A percentile compares a stretch with the other conserved stretches of the same genome.
These are phyloP conservation scores for Phialemoniopsis sp. DNA, from an alignment of 2,329 filamentous ascomycete species.

Conservation along the genomic window DNA sequence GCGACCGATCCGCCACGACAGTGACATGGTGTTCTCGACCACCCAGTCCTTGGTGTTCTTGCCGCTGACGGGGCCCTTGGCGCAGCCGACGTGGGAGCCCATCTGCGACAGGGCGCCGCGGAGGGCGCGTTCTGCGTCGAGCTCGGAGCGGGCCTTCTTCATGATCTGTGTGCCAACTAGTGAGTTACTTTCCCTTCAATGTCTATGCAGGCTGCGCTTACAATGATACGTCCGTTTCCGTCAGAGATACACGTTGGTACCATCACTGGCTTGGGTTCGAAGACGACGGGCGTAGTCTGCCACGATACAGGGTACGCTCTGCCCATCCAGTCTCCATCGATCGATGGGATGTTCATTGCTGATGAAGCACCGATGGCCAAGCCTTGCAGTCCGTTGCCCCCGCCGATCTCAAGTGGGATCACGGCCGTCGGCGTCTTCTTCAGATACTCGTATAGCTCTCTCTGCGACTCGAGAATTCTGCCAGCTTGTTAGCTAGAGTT, in stretches of 20 bases:
- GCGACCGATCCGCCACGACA: conserved; percentile 56
- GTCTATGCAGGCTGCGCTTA: background rate
- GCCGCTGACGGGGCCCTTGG: conserved; percentile 43
- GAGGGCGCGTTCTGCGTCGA: conserved; percentile 43
- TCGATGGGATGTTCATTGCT: conserved; percentile 44
- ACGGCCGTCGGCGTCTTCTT: conserved; percentile 46
- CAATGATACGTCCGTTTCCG: conserved; percentile 45
- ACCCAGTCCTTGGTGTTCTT: conserved; percentile 45
- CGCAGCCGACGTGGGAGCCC: conserved; percentile 47
- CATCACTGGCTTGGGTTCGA: conserved; percentile 40
- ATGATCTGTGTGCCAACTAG: conserved; percentile 22
- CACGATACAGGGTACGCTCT: conserved; percentile 50
- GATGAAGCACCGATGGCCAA: conserved; percentile 50
- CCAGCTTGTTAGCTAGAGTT: too few relatives aligned
- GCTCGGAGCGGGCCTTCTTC: conserved; percentile 39
- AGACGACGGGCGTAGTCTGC: conserved; percentile 51
- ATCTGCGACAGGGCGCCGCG: conserved; percentile 49
- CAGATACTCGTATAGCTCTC: conserved; percentile 48
- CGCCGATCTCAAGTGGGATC: conserved; percentile 63
- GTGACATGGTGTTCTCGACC: conserved; percentile 46
- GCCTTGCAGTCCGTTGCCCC: conserved; percentile 57
- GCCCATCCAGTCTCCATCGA: conserved; percentile 56
- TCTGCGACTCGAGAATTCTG: conserved; percentile 39
- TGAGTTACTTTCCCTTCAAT: too few relatives aligned
- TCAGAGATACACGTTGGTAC: conserved; percentile 43